Conservation (phyloP, 768 basidiomycete genomes). For the Lepiota subincarnata region DNA sequence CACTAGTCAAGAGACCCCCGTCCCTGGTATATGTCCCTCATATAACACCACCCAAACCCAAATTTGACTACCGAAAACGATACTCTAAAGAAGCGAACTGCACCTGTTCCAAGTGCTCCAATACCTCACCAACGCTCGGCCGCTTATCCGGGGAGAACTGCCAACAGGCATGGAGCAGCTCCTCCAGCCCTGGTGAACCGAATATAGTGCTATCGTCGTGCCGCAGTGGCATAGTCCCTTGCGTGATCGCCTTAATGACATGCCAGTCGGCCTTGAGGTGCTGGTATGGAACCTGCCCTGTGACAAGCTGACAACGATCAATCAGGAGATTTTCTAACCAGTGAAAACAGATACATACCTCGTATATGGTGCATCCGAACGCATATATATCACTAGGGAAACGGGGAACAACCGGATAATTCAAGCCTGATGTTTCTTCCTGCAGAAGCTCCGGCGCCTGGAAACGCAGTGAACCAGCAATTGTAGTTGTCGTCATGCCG, state of each 20-base stretch:
- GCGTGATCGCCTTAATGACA: conserved; percentile 22
- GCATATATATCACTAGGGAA: conserved; percentile 26
- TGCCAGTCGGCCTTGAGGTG: conserved; percentile 20
- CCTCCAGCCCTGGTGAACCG: not conserved
- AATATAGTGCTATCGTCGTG: not conserved
- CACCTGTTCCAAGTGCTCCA: not conserved
- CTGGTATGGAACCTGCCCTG: conserved; percentile 23
- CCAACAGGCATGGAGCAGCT: conserved; percentile 19
- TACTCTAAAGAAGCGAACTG: not conserved
- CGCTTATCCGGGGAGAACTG: conserved; percentile 11
- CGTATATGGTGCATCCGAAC: conserved; percentile 27
- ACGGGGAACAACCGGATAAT: conserved; percentile 12
- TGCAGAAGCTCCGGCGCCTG: conserved; percentile 27
- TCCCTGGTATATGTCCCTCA: not conserved
- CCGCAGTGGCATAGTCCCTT: not conserved
- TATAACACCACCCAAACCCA: not conserved
- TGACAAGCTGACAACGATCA: conserved; percentile 19
- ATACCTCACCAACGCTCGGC: conserved; percentile 12
- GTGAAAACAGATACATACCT: conserved; percentile 18
- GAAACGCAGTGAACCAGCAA: conserved; percentile 25
- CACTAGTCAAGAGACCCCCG: too few relatives aligned
- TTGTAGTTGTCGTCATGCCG: conserved; percentile 20
- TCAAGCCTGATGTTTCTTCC: conserved; percentile 8
- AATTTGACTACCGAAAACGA: not conserved
- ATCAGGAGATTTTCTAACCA: not conserved